phyloP scores from a whole-genome alignment of 1,284 basidiomycete species.

The Cutaneotrichosporon sp. region DNA sequence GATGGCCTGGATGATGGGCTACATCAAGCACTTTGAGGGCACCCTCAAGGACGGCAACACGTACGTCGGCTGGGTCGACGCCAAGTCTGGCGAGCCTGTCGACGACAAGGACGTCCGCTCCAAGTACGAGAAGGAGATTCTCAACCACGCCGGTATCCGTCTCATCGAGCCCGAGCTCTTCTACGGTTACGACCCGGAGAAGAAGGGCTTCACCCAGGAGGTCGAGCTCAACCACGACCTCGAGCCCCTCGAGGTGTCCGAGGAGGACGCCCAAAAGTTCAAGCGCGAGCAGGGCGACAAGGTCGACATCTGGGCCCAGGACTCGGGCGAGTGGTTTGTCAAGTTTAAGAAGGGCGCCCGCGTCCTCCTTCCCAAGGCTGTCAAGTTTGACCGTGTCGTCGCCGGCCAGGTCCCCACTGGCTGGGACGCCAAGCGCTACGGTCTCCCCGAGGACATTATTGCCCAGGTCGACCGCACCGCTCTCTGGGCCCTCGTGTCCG shows the following conservation, averaged over 20 bases:
- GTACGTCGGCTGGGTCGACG: constrained; percentile 97
- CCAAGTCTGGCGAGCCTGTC: constrained; percentile 89
- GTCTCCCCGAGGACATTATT: constrained; percentile 96
- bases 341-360: constrained; percentile 99
- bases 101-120: constrained; percentile 95
- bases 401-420: constrained; percentile 96
- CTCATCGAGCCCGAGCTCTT: constrained; percentile 96
- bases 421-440: constrained; percentile 92
- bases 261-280: constrained; percentile 88
- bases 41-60: constrained; percentile 76
- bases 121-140: constrained; percentile 90
- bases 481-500: constrained; percentile 91
- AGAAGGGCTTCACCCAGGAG: constrained; percentile 96
- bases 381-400: constrained; percentile 89
- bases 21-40: constrained; percentile 97
- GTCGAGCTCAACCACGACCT: constrained; percentile 94
- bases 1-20: constrained; percentile 99
- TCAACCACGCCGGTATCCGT: constrained; percentile 89
- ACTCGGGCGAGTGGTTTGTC: constrained; percentile 89
- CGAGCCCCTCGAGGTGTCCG: constrained; percentile 88
- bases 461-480: constrained; percentile 84
- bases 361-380: constrained; percentile 87
- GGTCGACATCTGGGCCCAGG: constrained; percentile 87
- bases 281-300: constrained; percentile 95
- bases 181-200: constrained; percentile 94